Conservation (phyloP, 768 basidiomycete species). For the Termitomyces sp. region DNA sequence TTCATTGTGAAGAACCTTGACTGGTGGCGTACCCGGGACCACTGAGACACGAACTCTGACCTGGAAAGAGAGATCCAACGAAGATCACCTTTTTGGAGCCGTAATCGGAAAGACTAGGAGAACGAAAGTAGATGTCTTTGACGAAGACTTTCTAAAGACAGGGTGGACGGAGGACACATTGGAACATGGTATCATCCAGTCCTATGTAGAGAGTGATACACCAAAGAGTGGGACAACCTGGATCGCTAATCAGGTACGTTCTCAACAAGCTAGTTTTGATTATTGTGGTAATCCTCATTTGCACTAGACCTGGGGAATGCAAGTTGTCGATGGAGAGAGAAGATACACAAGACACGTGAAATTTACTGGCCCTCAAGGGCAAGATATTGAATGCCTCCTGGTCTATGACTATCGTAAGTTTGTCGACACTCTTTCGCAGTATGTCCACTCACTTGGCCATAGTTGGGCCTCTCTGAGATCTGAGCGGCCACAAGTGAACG, state of each 20-base stretch:
- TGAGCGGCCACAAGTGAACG: no score
- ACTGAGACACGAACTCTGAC: constrained; percentile 54
- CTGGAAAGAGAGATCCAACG: constrained; percentile 49
- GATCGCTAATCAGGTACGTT: constrained; percentile 59
- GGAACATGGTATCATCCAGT: constrained; percentile 41
- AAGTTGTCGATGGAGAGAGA: constrained; percentile 54
- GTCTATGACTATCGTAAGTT: constrained; percentile 69
- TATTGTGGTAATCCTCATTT: neutral
- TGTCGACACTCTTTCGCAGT: neutral
- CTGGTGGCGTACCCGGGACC: constrained; percentile 58
- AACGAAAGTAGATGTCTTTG: constrained; percentile 42
- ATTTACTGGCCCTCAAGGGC: constrained; percentile 58
- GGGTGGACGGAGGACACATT: constrained; percentile 38
- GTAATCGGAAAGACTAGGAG: constrained; percentile 55
- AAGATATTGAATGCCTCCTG: constrained; percentile 53
- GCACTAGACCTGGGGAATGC: constrained; percentile 58
- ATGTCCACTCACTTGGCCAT: neutral
- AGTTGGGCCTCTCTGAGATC: constrained; percentile 1
- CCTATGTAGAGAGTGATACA: constrained; percentile 56
- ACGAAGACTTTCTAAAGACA: constrained; percentile 39
- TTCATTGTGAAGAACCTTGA: constrained; percentile 32
- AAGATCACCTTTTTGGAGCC: constrained; percentile 60
- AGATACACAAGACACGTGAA: constrained; percentile 58
- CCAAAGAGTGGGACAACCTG: constrained; percentile 57
- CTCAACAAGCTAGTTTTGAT: neutral